Base-by-base conservation (phyloP, 1,284 basidiomycete genomes). In the Sanghuangporus sanghuang region DNA sequence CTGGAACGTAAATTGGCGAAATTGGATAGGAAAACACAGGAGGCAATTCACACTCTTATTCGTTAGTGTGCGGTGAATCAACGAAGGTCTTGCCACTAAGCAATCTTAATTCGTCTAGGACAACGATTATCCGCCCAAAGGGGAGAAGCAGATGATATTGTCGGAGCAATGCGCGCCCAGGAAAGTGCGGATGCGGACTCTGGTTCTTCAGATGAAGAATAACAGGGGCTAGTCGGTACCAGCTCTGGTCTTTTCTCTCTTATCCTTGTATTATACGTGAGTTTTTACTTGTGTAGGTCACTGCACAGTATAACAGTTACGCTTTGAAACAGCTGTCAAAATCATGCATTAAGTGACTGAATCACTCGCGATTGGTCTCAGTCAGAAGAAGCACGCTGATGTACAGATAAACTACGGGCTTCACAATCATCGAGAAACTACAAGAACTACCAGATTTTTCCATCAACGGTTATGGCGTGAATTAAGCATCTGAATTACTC, bases 1-100 rank as follows among this genome's bases (percentile, higher is more conserved):
- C 87, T 96, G 76, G 92, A 94, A 63, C 93, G 91, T 77, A 92
- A 96, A 71, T 80, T 96, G 59, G 82, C 85, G 11, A 96, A 89
- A 73, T 79, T 98, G n/a, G 93, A 97, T 72, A 81, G 92, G 66
- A 87, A 87, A 74, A 97, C 95, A 1, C 92, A 96, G 69, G 92
- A 96, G 73, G 89, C 96, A 1, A 92, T 97, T 66, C 90, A 96
- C 69, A 90, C 89, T 6, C 83, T 98, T 23, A 98, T 98, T 71
- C 89, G 96, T 96, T 70, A 72, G 89, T 81, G 56, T 40, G 61
- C 36, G 63, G 11, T 35, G 46, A 35, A 18, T 56, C 49, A 40
- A 48, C 12, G 49, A 50, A 59, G 21, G 23, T 44, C 57, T 60
- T 59, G 50, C 39, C 57, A 79, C 65, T 74, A 78, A 50, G 38